Base-by-base conservation (phyloP, 2,329 filamentous ascomycete genomes). In the Mollisia scopiformis region DNA sequence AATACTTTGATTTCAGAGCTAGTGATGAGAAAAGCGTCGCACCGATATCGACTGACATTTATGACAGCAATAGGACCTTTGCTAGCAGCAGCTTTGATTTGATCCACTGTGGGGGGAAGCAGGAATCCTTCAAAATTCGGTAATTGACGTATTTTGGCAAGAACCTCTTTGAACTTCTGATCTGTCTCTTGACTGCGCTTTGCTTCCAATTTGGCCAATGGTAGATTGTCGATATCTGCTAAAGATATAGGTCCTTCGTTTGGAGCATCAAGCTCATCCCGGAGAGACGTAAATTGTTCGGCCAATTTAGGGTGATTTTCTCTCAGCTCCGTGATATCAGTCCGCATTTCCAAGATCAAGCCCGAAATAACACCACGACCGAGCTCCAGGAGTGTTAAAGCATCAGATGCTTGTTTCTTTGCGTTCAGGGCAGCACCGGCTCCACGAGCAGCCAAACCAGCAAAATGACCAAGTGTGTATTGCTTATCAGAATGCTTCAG, bases 21-120 rank as follows among this genome's bases (percentile, higher is more conserved):
- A 27, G 69, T 43, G 31, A 76, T 59, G 13, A 76, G 58, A 1
- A 76, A 35, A 0, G 73, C 74, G 62, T 75, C 73, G 47, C 73
- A 73, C 2, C 72, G 65, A 33, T 68, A 58, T 1, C 7, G 0
- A 54, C 71, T 74, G 1, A 71, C 58, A 57, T 75, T 76, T 21
- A 76, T 53, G 7, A 75, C 53, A 7, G 73, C 64, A 37, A 77
- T 70, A 2, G 72, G 70, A 1, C 69, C 72, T 7, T 51, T 13
- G 2, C 13, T 27, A 35, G 73, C 72, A 25, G 69, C 69, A 43
- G 14, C 43, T 2, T 25, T 54, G 14, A 66, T 39, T 27, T 74
- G 63, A 8, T 69, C 58, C 55, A 63, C 59, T 2, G 51, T 57
- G 5, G 68, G 66, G 2, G 68, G 37, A 0, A 57, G 49, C 1